Conservation (phyloP, 495 filamentous ascomycete genomes). For the Penicillium waksmanii region DNA sequence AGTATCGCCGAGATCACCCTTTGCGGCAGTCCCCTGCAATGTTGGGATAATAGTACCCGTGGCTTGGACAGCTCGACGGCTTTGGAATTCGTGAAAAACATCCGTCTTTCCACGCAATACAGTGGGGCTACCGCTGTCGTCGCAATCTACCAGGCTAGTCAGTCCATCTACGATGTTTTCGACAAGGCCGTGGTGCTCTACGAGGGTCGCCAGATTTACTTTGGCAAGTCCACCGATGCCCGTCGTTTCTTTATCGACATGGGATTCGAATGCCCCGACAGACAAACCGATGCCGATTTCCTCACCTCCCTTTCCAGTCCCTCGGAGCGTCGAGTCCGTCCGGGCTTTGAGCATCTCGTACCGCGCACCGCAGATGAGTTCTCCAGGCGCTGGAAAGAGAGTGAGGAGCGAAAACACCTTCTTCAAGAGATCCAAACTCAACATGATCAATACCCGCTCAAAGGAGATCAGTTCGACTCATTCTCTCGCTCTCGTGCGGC, state of each 20-base stretch:
- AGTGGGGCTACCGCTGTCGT: slow-evolving; percentile 68
- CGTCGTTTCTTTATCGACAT: slow-evolving; percentile 73
- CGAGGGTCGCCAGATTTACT: slow-evolving; percentile 84
- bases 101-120: slow-evolving; percentile 68
- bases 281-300: slow-evolving; percentile 80
- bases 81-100: slow-evolving; percentile 74
- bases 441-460: slow-evolving; percentile 62
- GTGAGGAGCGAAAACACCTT: slow-evolving; percentile 65
- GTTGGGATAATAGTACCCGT: slow-evolving; percentile 81
- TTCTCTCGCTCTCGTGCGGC: slow-evolving; percentile 71
- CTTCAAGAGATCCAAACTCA: slow-evolving; percentile 73
- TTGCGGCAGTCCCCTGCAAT: slow-evolving; percentile 69
- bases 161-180: slow-evolving; percentile 75
- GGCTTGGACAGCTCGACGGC: slow-evolving; percentile 82
- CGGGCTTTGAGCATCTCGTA: slow-evolving; percentile 65
- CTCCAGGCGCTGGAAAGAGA: slow-evolving; percentile 72
- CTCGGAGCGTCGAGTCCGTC: slow-evolving; percentile 62
- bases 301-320: slow-evolving; percentile 79
- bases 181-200: slow-evolving; percentile 81
- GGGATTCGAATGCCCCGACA: slow-evolving; percentile 73
- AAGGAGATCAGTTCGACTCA: slow-evolving; percentile 63
- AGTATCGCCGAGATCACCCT: slow-evolving; percentile 75
- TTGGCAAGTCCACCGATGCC: slow-evolving; percentile 64
- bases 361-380: slow-evolving; percentile 81
- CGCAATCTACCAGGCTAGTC: slow-evolving; percentile 84